Base-by-base conservation (phyloP, 345 rosid genomes). In the Eucalyptus curtisii region DNA sequence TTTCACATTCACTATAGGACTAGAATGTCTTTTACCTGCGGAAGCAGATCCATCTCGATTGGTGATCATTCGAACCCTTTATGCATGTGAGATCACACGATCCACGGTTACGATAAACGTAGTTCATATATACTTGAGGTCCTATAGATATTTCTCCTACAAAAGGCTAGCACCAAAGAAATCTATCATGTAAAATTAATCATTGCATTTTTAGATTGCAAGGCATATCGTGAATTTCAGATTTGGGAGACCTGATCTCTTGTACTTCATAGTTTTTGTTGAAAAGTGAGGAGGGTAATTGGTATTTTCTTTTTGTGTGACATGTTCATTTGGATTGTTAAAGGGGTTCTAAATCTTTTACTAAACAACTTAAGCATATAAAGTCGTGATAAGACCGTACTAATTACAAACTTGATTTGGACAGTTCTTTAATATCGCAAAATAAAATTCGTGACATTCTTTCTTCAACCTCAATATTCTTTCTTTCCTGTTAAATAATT, bases 21-120 rank as follows among this genome's bases (percentile, higher is more conserved):
- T 22, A 8, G 3, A 14, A n/a, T n/a, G 19, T 64, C 17, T 64
- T n/a, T 64, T n/a, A 64, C 16, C 1, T 6, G 68, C 2, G 5
- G 5, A 15, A 8, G 0, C 10, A 2, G 40, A 64, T 64, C 40
- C 7, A 76, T 76, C 15, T 40, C 15, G 15, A 20, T 20, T 4
- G 1, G 24, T 40, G 82, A 40, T 20, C 82, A 20, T 37, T 76
- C 2, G 3, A 42, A 76, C 47, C 8, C 15, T 37, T 37, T 40
- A 19, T 22, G 14, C 82, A 40, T 2, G 5, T 20, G 47, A 76
- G 9, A 76, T 20, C 27, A 11, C 13, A 6, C 1, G 30, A 76
- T 76, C 7, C 0, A 20, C 2, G 0, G 16, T 40, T 20, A 3
- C 8, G 8, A 76, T 6, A 4, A 76, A 76, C 4, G 8, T 22